phyloP scores from a whole-genome alignment of 2,329 filamentous ascomycete genomes.

The Tolypocladium pustulatum region DNA sequence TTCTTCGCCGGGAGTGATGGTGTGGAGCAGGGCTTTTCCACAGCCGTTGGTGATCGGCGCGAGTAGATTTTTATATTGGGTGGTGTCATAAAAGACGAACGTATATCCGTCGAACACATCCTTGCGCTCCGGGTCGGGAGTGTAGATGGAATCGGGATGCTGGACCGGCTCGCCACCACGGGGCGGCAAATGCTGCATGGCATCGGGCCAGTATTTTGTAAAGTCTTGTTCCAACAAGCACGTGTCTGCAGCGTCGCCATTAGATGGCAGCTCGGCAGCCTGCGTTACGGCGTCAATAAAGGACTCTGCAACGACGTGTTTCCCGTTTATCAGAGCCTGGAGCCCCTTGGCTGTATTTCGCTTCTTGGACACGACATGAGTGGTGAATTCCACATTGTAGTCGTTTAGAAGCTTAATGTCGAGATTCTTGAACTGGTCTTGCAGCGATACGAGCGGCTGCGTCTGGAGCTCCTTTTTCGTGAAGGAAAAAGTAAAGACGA shows the following conservation, averaged over 20 bases:
- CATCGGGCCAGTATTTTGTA: constrained; percentile 65
- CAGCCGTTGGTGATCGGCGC: constrained; percentile 67
- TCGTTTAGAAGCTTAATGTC: constrained; percentile 77
- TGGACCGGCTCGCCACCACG: constrained; percentile 65
- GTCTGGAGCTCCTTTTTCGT: constrained; percentile 59
- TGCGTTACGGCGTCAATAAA: constrained; percentile 65
- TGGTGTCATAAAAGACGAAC: constrained; percentile 73
- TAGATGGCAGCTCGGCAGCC: constrained; percentile 39
- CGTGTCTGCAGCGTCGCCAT: constrained; percentile 35
- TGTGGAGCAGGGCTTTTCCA: constrained; percentile 67
- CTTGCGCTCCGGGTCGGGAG: constrained; percentile 53
- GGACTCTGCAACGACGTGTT: constrained; percentile 61
- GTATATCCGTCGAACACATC: constrained; percentile 79
- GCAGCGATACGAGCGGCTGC: constrained; percentile 42
- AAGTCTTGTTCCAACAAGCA: constrained; percentile 69
- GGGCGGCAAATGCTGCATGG: constrained; percentile 60
- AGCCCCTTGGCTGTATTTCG: constrained; percentile 82
- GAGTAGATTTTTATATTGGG: constrained; percentile 66
- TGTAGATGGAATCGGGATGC: constrained; percentile 57
- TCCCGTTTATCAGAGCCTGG: constrained; percentile 74
- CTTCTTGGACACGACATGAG: constrained; percentile 81
- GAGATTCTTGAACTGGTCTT: constrained; percentile 62
- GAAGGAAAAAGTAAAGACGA: constrained; percentile 66
- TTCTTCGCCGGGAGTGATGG: constrained; percentile 52
- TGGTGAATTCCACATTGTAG: constrained; percentile 61